Evolutionary conservation across 352 stramenopile genomes (phyloP), one percentile per base, ranked within the genome.

Genomic region (Pythium periplocum): DNA sequence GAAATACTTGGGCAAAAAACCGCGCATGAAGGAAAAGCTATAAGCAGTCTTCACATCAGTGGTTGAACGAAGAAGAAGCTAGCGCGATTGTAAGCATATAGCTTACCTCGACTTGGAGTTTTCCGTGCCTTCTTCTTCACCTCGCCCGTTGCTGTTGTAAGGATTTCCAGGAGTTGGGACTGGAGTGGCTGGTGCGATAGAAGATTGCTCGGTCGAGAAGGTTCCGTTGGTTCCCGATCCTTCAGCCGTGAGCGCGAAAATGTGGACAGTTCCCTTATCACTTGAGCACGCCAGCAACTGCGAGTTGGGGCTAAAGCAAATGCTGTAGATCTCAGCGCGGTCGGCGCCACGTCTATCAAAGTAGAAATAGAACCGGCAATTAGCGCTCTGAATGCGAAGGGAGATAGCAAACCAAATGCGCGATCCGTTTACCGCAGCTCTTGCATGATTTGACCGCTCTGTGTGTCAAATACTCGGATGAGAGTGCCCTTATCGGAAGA

Each of bases 401-500:
- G n/a, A 51, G 8, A 34, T 33, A 33, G 41, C 32, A 44, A 34
- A 45, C 17, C 1, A 33, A 30, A 36, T 60, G 64, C 17, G 17
- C 17, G 17, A 26, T 26, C 17, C 17, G 17, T 0, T 26, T 47
- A 83, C 83, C 78, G 68, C 51, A 95, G 59, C 49, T 95, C 83
- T 48, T 96, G 87, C 61, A 91, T 81, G 53, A 97, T 87, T 55
- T 93, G 81, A 39, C 95, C 94, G 37, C 77, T 97, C 61, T 96
- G 80, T 1, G 96, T 98, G 68, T 98, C 93, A 61, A 98, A 99
- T 12, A 99, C 86, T 44, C 97, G 86, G 59, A 99, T 97, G 4
- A 99, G 75, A 8, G 97, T 99, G 35, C 97, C 97, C 61, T 98
- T 98, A 68, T 98, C 93, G 4, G 87, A 98, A 4, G 96, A 93